Conservation (phyloP, 2,329 filamentous ascomycete genomes). For the Neofusicoccum kwambonambiense region DNA sequence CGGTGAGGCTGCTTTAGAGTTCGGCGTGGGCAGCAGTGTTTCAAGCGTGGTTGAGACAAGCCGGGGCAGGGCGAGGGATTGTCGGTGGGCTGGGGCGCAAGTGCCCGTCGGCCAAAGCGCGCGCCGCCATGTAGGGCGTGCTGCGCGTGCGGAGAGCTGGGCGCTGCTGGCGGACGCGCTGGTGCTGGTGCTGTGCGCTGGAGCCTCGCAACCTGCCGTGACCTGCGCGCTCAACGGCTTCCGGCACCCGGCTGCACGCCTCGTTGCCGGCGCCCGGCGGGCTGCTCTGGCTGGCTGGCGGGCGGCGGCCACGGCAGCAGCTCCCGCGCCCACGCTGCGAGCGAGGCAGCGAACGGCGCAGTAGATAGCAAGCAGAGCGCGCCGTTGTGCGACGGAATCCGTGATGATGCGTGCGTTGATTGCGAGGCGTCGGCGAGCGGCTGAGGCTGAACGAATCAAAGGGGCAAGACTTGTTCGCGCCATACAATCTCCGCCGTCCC, state of each 20-base stretch:
- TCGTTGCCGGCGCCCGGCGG: not conserved
- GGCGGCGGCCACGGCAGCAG: not conserved
- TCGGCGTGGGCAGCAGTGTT: not conserved
- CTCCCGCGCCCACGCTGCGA: not conserved
- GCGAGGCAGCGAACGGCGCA: not conserved
- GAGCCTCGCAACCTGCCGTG: not conserved
- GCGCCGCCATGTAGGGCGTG: not conserved
- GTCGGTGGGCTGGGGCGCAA: not conserved
- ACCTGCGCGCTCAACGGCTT: not conserved
- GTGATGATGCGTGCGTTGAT: slow-evolving; percentile 15
- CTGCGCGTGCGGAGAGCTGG: slow-evolving; percentile 9
- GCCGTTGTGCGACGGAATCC: not conserved
- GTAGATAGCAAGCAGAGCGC: slow-evolving; percentile 5
- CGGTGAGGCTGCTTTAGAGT: slow-evolving; percentile 8
- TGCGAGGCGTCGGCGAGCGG: slow-evolving; percentile 15
- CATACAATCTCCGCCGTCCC: slow-evolving; percentile 17
- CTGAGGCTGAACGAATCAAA: slow-evolving; percentile 17
- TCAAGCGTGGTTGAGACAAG: slow-evolving; percentile 11
- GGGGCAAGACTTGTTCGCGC: slow-evolving; percentile 16
- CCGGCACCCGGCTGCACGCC: not conserved
- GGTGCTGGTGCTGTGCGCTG: no score
- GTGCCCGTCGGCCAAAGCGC: not conserved
- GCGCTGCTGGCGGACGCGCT: no score
- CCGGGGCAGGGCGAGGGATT: not conserved
- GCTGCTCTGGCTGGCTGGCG: not conserved